Conservation (phyloP, 148 eudicot genomes). For the Rhododendron vialii region DNA sequence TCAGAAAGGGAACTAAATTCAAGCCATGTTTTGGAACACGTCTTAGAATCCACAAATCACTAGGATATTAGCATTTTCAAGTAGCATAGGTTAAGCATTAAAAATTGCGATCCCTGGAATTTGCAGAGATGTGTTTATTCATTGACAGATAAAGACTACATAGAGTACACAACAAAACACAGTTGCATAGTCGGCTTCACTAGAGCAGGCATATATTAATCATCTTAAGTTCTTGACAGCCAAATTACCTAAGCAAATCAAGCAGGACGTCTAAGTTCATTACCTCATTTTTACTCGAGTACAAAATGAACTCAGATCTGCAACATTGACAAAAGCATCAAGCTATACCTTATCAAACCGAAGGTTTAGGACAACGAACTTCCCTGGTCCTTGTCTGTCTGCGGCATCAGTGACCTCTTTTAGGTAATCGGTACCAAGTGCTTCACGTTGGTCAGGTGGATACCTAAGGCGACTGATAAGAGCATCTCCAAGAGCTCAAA, state of each 20-base stretch:
- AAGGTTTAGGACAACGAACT: constrained; percentile 85
- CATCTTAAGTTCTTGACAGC: neutral
- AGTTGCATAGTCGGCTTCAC: neutral
- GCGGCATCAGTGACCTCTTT: constrained; percentile 41
- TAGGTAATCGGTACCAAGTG: constrained; percentile 33
- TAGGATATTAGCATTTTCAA: neutral
- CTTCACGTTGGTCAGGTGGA: constrained; percentile 36
- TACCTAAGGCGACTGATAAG: constrained; percentile 63
- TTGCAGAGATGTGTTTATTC: neutral
- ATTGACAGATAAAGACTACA: neutral
- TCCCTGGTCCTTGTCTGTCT: constrained; percentile 36
- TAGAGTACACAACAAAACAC: neutral
- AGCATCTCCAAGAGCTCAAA: constrained; percentile 77
- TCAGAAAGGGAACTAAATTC: too few relatives aligned
- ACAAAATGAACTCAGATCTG: neutral
- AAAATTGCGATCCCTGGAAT: neutral
- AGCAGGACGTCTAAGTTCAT: neutral
- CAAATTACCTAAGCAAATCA: neutral
- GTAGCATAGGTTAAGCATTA: neutral
- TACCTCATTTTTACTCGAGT: neutral
- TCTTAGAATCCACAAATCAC: neutral
- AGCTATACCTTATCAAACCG: constrained; percentile 85
- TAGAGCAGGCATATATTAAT: neutral
- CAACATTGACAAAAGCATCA: neutral
- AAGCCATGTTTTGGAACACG: neutral